Base-by-base conservation (phyloP, 2,329 filamentous ascomycete species). In the Trichoderma endophyticum region DNA sequence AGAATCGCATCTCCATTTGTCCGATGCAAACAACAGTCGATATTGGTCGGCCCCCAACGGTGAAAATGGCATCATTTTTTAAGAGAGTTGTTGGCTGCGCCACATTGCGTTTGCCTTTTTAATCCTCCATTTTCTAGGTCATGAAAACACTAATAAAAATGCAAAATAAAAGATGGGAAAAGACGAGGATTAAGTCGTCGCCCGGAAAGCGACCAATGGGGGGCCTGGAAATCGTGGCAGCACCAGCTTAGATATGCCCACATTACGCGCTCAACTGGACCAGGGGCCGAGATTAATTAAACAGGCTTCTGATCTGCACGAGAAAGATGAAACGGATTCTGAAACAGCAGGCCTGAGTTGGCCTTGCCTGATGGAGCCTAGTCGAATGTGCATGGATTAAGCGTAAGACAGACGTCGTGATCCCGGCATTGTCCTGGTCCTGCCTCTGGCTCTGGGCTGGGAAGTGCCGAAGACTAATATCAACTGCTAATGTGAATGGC, bases 301-400 rank as follows among this genome's bases (percentile, higher is more conserved):
- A 24, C 34, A 60, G 54, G 65, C 65, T n/a, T 14, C 48, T 34
- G 65, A 68, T 68, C 65, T 68, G 54, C 65, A 24, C 18, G 15
- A n/a, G 65, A 43, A 68, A 24, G 54, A 48, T 68, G 66, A 69
- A 69, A 69, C 66, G 57, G 28, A 30, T 69, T 56, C 66, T 69
- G 66, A 69, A 69, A 69, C 66, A 61, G n/a, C 56, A 60, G 57
- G 66, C 66, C 48, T 61, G 8, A 51, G 43, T 6, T 34, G 66
- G 36, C 66, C 66, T 34, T 69, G 36, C 66, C 56, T 24, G 36
- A 61, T 61, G 6, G 7, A 30, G 66, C 2, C 56, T 69, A 61
- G 66, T 18, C 39, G 30, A 9, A 14, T 28, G 34, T 24, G 34
- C n/a, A 61, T 60, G 28, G 56, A 48, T 48, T 66, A 36, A 60